These are phyloP conservation scores for Articulospora tetracladia DNA, from an alignment of 495 filamentous ascomycete species.

Conservation along the genomic window DNA sequence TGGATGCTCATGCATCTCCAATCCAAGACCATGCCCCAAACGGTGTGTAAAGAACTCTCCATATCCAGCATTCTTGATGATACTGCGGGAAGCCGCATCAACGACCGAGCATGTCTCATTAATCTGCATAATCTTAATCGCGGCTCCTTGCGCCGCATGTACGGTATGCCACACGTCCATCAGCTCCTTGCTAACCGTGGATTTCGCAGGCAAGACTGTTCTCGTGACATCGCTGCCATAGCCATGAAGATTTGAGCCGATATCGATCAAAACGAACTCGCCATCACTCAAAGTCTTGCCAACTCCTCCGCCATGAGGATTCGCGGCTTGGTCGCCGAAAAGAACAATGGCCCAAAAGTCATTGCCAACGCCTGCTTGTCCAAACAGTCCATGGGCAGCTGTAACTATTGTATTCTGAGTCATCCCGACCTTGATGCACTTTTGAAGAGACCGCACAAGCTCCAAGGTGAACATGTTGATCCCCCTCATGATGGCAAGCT, in stretches of 20 bases:
- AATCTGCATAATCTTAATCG: conserved; percentile 17
- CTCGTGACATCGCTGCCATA: conserved; percentile 30
- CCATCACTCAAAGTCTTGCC: conserved; percentile 19
- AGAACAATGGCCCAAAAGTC: conserved; percentile 28
- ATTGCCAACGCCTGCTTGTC: conserved; percentile 21
- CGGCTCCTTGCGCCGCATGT: conserved; percentile 19
- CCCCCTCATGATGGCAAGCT: conserved; percentile 21
- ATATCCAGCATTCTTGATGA: conserved; percentile 21
- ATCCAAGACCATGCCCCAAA: conserved; percentile 26
- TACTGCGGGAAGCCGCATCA: conserved; percentile 22
- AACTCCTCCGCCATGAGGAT: conserved; percentile 24
- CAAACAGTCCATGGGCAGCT: conserved; percentile 20
- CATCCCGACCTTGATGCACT: conserved; percentile 25
- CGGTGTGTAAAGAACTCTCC: conserved; percentile 28
- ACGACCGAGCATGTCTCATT: conserved; percentile 23
- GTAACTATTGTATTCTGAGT: conserved; percentile 22
- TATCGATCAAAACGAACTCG: conserved; percentile 30
- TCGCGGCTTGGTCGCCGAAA: conserved; percentile 26
- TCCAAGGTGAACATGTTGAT: conserved; percentile 26
- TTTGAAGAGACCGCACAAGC: conserved; percentile 24
- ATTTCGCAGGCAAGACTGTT: conserved; percentile 23
- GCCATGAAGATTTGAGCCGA: conserved; percentile 25
- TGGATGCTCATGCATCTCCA: conserved; percentile 29
- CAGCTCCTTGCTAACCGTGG: conserved; percentile 17
- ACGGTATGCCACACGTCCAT: conserved; percentile 26